Percentiles rank a stretch among this genome's conserved stretches.
These are phyloP conservation scores for Aspergillus arachidicola DNA, from an alignment of 2,329 filamentous ascomycete genomes.

Conservation along the genomic window DNA sequence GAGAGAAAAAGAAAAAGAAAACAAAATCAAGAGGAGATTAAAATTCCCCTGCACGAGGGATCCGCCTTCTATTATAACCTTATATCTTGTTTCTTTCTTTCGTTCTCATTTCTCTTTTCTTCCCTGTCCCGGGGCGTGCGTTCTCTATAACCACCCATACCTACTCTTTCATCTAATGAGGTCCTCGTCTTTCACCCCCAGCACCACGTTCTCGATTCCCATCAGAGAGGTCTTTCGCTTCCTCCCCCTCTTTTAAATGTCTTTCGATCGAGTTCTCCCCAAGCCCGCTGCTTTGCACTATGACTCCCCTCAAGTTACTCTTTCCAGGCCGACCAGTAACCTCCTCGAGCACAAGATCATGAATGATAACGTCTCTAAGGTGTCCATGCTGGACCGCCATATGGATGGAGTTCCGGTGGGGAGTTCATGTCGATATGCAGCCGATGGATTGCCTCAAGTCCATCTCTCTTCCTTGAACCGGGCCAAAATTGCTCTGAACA, in stretches of 20 bases:
- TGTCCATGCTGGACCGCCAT: slow-evolving; percentile 22
- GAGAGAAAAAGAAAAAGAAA: slow-evolving; percentile 14
- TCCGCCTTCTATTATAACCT: slow-evolving; percentile 16
- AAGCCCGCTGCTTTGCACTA: slow-evolving; percentile 46
- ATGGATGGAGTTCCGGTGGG: slow-evolving; percentile 16
- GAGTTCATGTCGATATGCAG: slow-evolving; percentile 22
- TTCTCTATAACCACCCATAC: slow-evolving; percentile 15
- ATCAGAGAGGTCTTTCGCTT: slow-evolving; percentile 7
- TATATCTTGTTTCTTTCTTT: slow-evolving; percentile 22
- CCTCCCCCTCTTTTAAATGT: slow-evolving; percentile 39
- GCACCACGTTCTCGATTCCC: slow-evolving; percentile 7
- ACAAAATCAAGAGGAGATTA: slow-evolving; percentile 12
- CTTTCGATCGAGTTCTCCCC: slow-evolving; percentile 53
- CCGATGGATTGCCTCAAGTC: slow-evolving; percentile 26
- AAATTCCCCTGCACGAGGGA: slow-evolving; percentile 9
- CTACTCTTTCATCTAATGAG: slow-evolving; percentile 14
- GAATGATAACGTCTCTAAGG: slow-evolving; percentile 34
- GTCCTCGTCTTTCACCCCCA: slow-evolving; percentile 15
- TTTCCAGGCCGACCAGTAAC: slow-evolving; percentile 37
- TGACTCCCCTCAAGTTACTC: slow-evolving; percentile 37
- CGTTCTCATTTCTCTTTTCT: slow-evolving; percentile 13
- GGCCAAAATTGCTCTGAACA: slow-evolving; percentile 27
- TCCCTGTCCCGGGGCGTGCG: slow-evolving; percentile 12
- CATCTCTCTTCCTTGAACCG: slow-evolving; percentile 33
- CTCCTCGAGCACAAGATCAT: slow-evolving; percentile 48